Evolutionary conservation across 495 filamentous ascomycete genomes (phyloP), one percentile per base, ranked within the genome.

Genomic region (Aspergillus mulundensis): DNA sequence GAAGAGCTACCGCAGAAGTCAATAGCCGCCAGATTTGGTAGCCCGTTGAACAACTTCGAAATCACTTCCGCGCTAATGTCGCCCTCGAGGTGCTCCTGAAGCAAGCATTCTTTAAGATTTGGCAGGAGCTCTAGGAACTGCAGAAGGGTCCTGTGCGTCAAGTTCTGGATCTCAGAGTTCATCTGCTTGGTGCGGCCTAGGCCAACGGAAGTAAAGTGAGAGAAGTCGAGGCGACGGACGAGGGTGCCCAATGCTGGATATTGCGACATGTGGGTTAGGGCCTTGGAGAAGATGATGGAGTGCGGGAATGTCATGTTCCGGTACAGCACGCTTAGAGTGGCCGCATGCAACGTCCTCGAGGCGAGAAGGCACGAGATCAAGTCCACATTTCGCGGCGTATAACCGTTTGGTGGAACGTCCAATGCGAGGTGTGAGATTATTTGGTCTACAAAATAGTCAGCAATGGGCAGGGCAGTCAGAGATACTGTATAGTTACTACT

Each of bases 241-340:
- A 94, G 83, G 30, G 85, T 87, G 16, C 90, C 90, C 48, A 92
- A 77, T 12, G 84, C 80, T 12, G 84, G 84, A 66, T 92, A 83
- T 46, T 80, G 76, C 15, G 78, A 70, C 62, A 94, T 72, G 62
- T 90, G 88, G 53, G 77, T 73, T 28, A 92, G 81, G 57, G 92
- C 90, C 71, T 95, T 95, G 61, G 84, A 86, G 72, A 92, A 95
- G 67, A 93, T 89, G 42, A 85, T 70, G 14, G 90, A 94, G 72
- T 93, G 90, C 5, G 90, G 90, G 62, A 95, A 86, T 20, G 89
- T 92, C 76, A 94, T 88, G 66, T 88, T 84, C 61, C 81, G 77
- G 76, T 94, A 94, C 38, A 95, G 81, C 41, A 89, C 89, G 43
- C 80, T 81, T 25, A 94, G 73, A 14, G 90, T 93, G 19, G 87